Evolutionary conservation across 2,329 filamentous ascomycete species (phyloP), one percentile per base, ranked within the genome.

Genomic region (Hypoxylon sp.): DNA sequence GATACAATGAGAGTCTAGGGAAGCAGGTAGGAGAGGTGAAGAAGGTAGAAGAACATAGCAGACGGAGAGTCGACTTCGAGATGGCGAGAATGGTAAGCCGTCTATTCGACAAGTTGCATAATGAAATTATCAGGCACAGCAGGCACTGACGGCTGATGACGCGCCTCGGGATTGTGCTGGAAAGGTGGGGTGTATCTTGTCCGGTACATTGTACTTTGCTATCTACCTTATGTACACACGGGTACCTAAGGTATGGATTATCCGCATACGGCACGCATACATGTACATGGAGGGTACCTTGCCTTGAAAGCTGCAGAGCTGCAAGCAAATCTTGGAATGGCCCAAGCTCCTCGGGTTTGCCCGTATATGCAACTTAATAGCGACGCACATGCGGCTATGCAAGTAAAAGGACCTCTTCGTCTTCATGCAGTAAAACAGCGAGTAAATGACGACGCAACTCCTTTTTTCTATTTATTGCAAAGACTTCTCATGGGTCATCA

Each of bases 401-500:
- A n/a, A n/a, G n/a, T n/a, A n/a, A n/a, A n/a, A n/a, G n/a, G n/a
- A n/a, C n/a, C n/a, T n/a, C n/a, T n/a, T n/a, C n/a, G n/a, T n/a
- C n/a, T n/a, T n/a, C n/a, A n/a, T 6, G 15, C 21, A 23, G 18
- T 33, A 6, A 33, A 15, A 33, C 17, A n/a, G 31, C 17, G 7
- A 15, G 23, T 50, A 40, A 20, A 46, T 64, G 27, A 45, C 35
- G 23, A 60, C 59, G 43, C 60, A 66, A 61, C 52, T 48, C 65
- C 60, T 68, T 69, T 67, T 68, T 49, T 59, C 60, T 64, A n/a
- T 62, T 60, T 65, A 69, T 67, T 69, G 66, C 63, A 64, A 69
- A 65, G 37, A 61, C 41, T 42, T 48, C 45, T 53, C 50, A 48
- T 45, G 60, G 54, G 61, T 63, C 60, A 54, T 56, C 55, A 42